Evolutionary conservation across 2,329 filamentous ascomycete genomes (phyloP), one percentile per base, ranked within the genome.

Genomic region (Colletotrichum camelliae): DNA sequence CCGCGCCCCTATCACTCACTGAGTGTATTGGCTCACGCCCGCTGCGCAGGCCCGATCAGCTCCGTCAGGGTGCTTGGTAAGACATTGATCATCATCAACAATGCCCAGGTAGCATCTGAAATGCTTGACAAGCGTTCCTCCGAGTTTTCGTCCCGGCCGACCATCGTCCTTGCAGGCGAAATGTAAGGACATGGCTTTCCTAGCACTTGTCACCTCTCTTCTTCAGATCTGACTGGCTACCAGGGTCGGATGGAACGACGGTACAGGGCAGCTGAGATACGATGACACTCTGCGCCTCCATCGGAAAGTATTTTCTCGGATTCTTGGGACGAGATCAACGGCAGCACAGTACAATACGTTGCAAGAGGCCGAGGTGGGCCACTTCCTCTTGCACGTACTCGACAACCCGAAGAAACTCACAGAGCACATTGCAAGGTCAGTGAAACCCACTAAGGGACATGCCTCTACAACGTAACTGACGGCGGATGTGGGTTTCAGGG

Each of bases 301-400:
- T 65, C 86, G 89, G 6, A 90, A 87, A 78, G 82, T 86, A 6
- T 83, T 88, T 58, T 81, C 83, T 24, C 82, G 83, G 21, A 82
- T 86, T 12, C 81, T 90, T 8, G 89, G 89, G 1, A 85, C 87
- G 1, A 85, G 86, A 33, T 71, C 77, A 0, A 77, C 82, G 0
- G 82, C 86, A 1, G 74, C 83, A 1, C 83, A 84, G n/a, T 89
- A 86, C 72, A 79, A 86, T 35, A 55, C 74, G 0, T 62, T 88
- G 2, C 86, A 89, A 74, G 86, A 90, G 57, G 79, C 80, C 2
- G 88, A 90, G 73, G 82, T 82, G 4, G 81, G 82, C 4, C 84
- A 85, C 2, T 88, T 89, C 60, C 80, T 90, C 12, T 80, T 87
- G 37, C 84, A 85, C 13, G 76, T 87, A 0, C 79, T 87, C n/a